Evolutionary conservation across 345 rosid genomes (phyloP), one percentile per base, ranked within the genome.

Genomic region (Citrus glauca): DNA sequence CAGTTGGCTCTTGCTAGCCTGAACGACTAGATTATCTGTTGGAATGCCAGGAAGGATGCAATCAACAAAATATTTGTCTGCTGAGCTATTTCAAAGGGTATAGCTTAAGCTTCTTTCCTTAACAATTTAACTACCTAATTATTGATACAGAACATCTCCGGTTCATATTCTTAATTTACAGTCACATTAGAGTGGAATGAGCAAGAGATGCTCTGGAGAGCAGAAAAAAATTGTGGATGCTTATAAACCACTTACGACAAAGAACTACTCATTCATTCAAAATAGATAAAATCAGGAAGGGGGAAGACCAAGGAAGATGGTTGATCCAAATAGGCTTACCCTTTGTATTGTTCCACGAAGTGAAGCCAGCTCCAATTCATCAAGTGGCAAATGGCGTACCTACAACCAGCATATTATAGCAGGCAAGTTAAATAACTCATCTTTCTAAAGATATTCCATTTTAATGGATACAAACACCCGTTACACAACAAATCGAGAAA

Each of bases 321-420:
- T 37, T n/a, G 11, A 60, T 33, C 48, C 40, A 68, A 71, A 30
- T 50, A 80, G 56, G 30, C 89, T 82, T 90, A 93, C 99, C 88
- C 87, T 89, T 79, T 93, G 99, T 84, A 93, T 76, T 71, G 93
- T 89, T 79, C 99, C 98, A 24, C 98, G 83, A 25, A 95, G 93
- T 64, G 99, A 95, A 85, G 97, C 98, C 88, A 95, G 86, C 87
- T 95, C 98, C 89, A 95, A 80, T 79, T 95, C 99, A 87, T 95
- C 99, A 42, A 95, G 93, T 22, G 99, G 99, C 82, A 95, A 87
- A 74, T 95, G 74, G 72, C 97, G 97, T 76, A 95, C 85, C 99
- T 95, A 83, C 80, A 80, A 71, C 76, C 80, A 87, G 37, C 60
- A 78, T 69, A 72, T 1, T 48, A 30, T 72, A 25, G 75, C 57